Conservation (phyloP, 164 flowering plant genomes). For the Magnolia sinica region DNA sequence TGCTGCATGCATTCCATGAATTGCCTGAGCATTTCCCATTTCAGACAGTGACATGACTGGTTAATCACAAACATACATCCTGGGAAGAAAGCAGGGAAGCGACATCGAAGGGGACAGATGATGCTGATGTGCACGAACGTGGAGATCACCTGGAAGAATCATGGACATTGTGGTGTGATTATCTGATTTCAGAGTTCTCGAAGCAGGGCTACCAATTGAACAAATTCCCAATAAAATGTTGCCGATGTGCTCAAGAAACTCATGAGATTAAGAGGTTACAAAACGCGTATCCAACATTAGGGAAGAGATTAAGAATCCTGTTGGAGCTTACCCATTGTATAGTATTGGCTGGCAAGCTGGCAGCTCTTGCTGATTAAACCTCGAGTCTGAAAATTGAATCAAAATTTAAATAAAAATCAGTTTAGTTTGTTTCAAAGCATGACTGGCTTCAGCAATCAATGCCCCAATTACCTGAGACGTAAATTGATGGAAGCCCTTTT, state of each 20-base stretch:
- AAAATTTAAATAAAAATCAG: background rate
- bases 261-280: background rate
- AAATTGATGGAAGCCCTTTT: background rate
- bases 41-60: background rate
- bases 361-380: conserved; percentile 94
- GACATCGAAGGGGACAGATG: conserved; percentile 83
- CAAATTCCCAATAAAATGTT: background rate
- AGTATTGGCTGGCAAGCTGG: conserved; percentile 98
- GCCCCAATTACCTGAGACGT: background rate
- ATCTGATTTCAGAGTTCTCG: background rate
- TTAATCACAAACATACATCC: conserved; percentile 48
- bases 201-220: background rate
- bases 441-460: background rate
- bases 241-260: background rate
- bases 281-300: background rate
- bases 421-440: background rate
- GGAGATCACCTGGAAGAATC: conserved; percentile 65
- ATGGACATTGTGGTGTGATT: background rate
- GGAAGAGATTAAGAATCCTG: background rate
- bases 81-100: conserved; percentile 75
- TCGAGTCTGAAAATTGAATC: conserved; percentile 29
- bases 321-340: conserved; percentile 59
- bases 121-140: conserved; percentile 67
- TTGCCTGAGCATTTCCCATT: background rate
- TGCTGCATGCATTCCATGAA: background rate